Conservation (phyloP, 2,329 filamentous ascomycete species). For the Fusarium drepaniforme region DNA sequence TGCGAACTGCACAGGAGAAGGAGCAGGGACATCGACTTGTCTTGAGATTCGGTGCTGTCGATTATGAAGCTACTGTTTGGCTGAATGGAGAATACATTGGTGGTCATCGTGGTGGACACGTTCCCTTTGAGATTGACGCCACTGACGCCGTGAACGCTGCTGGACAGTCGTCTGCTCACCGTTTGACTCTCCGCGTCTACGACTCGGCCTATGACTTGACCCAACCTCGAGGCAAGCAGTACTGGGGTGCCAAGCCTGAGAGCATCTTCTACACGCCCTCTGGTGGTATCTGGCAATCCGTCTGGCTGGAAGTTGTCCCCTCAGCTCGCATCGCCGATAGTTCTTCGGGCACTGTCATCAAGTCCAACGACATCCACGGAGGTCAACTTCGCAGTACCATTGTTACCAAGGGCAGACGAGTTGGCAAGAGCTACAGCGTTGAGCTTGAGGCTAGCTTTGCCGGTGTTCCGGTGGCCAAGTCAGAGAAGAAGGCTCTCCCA, state of each 20-base stretch:
- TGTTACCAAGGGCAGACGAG: constrained; percentile 61
- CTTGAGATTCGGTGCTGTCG: constrained; percentile 70
- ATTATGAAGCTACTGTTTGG: constrained; percentile 71
- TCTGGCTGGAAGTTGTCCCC: constrained; percentile 69
- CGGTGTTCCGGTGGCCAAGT: constrained; percentile 60
- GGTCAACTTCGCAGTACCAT: constrained; percentile 65
- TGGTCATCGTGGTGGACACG: constrained; percentile 69
- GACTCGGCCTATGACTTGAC: constrained; percentile 74
- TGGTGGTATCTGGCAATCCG: constrained; percentile 69
- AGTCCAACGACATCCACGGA: constrained; percentile 64
- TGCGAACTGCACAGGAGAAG: constrained; percentile 58
- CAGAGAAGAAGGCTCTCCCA: constrained; percentile 57
- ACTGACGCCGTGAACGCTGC: constrained; percentile 58
- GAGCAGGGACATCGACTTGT: constrained; percentile 57
- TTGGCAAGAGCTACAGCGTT: constrained; percentile 60
- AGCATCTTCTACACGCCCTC: constrained; percentile 71
- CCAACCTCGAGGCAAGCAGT: constrained; percentile 77
- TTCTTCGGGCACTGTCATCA: constrained; percentile 68
- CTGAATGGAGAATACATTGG: constrained; percentile 65
- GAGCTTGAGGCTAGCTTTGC: constrained; percentile 66
- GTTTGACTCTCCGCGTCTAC: constrained; percentile 68
- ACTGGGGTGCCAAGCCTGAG: constrained; percentile 71
- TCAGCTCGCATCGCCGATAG: constrained; percentile 64
- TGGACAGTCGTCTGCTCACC: constrained; percentile 44
- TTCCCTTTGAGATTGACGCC: constrained; percentile 69